Conservation (phyloP, 495 filamentous ascomycete genomes). For the Hypoxylon intermedium region DNA sequence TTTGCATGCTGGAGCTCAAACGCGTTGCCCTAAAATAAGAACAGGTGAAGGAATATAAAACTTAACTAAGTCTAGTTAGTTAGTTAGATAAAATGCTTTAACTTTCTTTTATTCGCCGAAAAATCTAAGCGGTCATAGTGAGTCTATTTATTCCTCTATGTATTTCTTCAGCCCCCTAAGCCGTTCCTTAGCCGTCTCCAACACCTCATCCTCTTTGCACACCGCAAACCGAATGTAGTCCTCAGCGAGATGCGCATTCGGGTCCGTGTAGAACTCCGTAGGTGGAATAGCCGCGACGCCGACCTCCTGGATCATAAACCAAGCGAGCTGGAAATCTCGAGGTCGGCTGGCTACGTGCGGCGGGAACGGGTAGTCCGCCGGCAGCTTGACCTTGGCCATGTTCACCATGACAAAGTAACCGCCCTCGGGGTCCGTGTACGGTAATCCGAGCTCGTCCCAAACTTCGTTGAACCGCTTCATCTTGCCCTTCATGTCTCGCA, state of each 20-base stretch:
- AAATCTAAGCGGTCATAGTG: not conserved
- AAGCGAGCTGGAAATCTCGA: slow-evolving; percentile 90
- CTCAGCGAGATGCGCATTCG: slow-evolving; percentile 83
- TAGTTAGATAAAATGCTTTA: too few species aligned
- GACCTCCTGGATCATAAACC: slow-evolving; percentile 96
- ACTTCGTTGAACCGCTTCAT: slow-evolving; percentile 84
- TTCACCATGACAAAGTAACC: slow-evolving; percentile 97
- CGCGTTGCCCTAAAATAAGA: too few species aligned
- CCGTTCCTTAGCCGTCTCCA: slow-evolving; percentile 89
- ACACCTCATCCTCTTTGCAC: slow-evolving; percentile 90
- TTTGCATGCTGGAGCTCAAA: too few species aligned
- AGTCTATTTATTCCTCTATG: slow-evolving; percentile 49
- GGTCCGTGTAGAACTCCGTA: slow-evolving; percentile 91
- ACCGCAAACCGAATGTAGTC: slow-evolving; percentile 95
- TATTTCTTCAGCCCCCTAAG: slow-evolving; percentile 86
- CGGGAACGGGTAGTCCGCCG: slow-evolving; percentile 83
- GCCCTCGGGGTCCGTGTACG: slow-evolving; percentile 92
- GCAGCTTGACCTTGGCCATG: slow-evolving; percentile 81
- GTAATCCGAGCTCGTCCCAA: slow-evolving; percentile 86
- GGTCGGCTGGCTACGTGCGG: slow-evolving; percentile 83
- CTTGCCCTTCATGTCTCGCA: slow-evolving; percentile 87
- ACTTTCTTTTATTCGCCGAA: too few species aligned
- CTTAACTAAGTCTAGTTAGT: too few species aligned
- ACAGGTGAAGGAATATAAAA: too few species aligned
- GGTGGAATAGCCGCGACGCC: slow-evolving; percentile 96